Base-by-base conservation (phyloP, 495 filamentous ascomycete genomes). In the Umbilicaria muhlenbergii region DNA sequence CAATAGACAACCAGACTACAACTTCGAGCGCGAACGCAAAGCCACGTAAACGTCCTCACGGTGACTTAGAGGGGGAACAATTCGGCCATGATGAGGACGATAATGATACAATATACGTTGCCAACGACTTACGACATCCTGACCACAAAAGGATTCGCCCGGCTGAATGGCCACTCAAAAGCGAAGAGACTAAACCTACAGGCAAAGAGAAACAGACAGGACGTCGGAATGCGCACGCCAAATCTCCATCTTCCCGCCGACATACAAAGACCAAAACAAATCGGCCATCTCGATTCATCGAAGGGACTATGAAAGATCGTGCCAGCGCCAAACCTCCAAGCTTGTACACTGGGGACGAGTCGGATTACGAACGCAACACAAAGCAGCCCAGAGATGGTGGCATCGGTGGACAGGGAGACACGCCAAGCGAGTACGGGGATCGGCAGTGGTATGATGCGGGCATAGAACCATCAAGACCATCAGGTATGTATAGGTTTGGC, bases 271-370 rank as follows among this genome's bases (percentile, higher is more conserved):
- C 3, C 7, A 36, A 34, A 11, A 46, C 34, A 2, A 38, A 34
- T 36, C 73, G 77, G 10, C 66, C 67, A 12, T 80, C 77, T 8
- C 66, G 73, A 24, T 87, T 87, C 52, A 58, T 78, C 4, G 82
- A 87, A 51, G 82, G 77, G 2, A 81, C 71, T 43, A 86, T 87
- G 81, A 81, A 76, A 54, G 81, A 87, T 56, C 74, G 78, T 45
- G 67, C 71, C 14, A 84, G 79, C 48, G 68, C 79, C 45, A 73
- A 65, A 50, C 82, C 82, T 33, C 82, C 82, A 8, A 59, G 64
- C 28, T 67, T 74, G 35, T 85, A 75, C 52, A 57, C 78, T 31
- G 73, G 65, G 7, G 67, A 72, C 7, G 65, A 66, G 10, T 62
- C 41, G 36, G 51, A 48, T 36, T 41, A 24, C 8, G 51, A 56